These are phyloP conservation scores for Hymenoscyphus linearis DNA, from an alignment of 2,329 filamentous ascomycete genomes.

Conservation along the genomic window DNA sequence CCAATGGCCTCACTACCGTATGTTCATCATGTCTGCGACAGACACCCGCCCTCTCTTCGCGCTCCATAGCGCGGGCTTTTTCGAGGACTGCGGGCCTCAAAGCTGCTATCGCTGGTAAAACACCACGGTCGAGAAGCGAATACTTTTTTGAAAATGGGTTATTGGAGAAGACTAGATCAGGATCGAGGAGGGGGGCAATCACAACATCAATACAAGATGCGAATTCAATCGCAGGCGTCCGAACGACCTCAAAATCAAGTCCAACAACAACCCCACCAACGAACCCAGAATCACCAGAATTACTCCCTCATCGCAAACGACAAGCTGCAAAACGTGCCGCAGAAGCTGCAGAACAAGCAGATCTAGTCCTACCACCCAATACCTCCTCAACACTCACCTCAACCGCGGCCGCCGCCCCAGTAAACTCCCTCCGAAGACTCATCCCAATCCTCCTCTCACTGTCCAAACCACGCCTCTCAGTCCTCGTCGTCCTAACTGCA, in stretches of 20 bases:
- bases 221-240: slow-evolving; percentile 14
- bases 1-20: slow-evolving; percentile 24
- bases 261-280: slow-evolving; percentile 7
- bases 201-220: slow-evolving; percentile 15
- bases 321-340: slow-evolving; percentile 25
- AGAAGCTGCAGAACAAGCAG: slow-evolving; percentile 11
- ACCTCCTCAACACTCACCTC: slow-evolving; percentile 52
- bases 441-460: slow-evolving; percentile 81
- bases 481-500: slow-evolving; percentile 84
- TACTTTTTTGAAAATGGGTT: slow-evolving; percentile 29
- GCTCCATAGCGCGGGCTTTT: slow-evolving; percentile 21
- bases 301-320: slow-evolving; percentile 31
- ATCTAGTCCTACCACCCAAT: slow-evolving; percentile 38
- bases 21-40: slow-evolving; percentile 23
- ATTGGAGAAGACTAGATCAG: slow-evolving; percentile 19
- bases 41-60: slow-evolving; percentile 9
- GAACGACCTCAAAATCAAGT: slow-evolving; percentile 13
- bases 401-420: slow-evolving; percentile 45
- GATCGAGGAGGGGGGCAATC: slow-evolving; percentile 19
- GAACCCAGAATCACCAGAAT: slow-evolving; percentile 11
- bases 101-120: slow-evolving; percentile 16
- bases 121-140: slow-evolving; percentile 21
- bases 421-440: slow-evolving; percentile 55
- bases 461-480: slow-evolving; percentile 89
- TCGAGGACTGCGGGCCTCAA: slow-evolving; percentile 22